These are phyloP conservation scores for Phytophthora pini DNA, from an alignment of 352 stramenopile species.

Conservation along the genomic window DNA sequence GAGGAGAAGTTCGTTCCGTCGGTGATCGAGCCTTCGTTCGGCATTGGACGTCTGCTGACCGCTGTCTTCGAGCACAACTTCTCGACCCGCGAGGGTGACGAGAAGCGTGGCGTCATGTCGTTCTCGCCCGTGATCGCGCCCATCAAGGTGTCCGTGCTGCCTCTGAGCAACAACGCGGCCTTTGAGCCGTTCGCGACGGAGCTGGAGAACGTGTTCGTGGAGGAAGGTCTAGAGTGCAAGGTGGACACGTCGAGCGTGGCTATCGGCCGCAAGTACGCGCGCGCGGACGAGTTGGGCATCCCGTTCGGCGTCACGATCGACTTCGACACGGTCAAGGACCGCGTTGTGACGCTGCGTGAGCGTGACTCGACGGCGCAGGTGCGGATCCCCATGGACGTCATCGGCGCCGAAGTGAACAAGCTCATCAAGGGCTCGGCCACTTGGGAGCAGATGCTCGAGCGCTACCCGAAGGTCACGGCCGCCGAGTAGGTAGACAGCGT, in stretches of 20 bases:
- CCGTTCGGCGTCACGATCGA: constrained; percentile 99
- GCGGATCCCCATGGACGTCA: constrained; percentile 88
- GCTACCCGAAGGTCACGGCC: constrained; percentile 85
- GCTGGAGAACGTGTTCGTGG: constrained; percentile 74
- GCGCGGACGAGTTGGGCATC: constrained; percentile 97
- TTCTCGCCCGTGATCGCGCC: constrained; percentile 97
- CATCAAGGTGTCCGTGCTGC: constrained; percentile 98
- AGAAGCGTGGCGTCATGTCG: constrained; percentile 97
- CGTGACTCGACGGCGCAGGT: constrained; percentile 98
- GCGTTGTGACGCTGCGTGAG: constrained; percentile 97
- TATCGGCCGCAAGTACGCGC: constrained; percentile 97
- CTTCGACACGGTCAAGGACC: constrained; percentile 94
- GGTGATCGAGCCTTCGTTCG: constrained; percentile 99
- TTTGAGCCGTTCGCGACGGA: constrained; percentile 87
- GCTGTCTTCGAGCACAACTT: constrained; percentile 99
- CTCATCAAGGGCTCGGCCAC: constrained; percentile 86
- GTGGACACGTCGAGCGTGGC: constrained; percentile 96
- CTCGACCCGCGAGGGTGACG: constrained; percentile 95
- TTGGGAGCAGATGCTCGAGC: constrained; percentile 83
- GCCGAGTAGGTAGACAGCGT: constrained; percentile 34
- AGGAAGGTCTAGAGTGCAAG: constrained; percentile 87
- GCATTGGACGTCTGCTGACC: constrained; percentile 98
- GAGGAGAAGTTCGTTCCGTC: constrained; percentile 98
- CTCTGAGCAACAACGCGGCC: constrained; percentile 88
- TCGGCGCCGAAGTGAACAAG: constrained; percentile 84